phyloP scores from a whole-genome alignment of 495 filamentous ascomycete genomes.

The Penicillium robsamsonii region DNA sequence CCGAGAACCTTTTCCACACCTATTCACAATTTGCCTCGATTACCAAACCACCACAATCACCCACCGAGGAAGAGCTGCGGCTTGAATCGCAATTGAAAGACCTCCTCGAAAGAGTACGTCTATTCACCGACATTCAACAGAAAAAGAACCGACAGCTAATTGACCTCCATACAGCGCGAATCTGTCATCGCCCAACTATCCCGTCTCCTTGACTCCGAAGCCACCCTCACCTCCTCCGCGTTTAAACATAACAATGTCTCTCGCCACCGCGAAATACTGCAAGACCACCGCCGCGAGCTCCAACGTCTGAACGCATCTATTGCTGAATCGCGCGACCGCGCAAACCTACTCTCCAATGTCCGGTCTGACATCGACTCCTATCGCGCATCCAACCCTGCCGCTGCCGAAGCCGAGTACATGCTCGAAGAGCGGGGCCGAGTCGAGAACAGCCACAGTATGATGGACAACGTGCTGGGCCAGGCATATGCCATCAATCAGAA shows the following conservation, averaged over 20 bases:
- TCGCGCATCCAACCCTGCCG: conserved; percentile 73
- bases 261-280: conserved; percentile 85
- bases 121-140: conserved; percentile 10
- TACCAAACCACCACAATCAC: conserved; percentile 73
- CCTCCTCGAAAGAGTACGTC: conserved; percentile 58
- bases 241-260: conserved; percentile 92
- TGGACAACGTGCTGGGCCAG: conserved; percentile 89
- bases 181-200: conserved; percentile 75
- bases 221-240: conserved; percentile 81
- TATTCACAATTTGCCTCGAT: conserved; percentile 92
- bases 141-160: conserved; percentile 4
- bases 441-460: conserved; percentile 82
- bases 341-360: conserved; percentile 88
- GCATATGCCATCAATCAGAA: conserved; percentile 95
- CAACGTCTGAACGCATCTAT: conserved; percentile 66
- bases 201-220: conserved; percentile 91
- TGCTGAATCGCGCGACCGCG: conserved; percentile 71
- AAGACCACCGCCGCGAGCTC: conserved; percentile 83
- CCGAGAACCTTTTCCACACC: conserved; percentile 87
- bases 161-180: conserved; percentile 61
- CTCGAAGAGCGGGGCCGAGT: conserved; percentile 81
- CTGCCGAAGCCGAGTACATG: conserved; percentile 93
- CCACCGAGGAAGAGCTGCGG: conserved; percentile 78
- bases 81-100: conserved; percentile 82
- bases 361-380: conserved; percentile 90